A percentile compares a stretch with the other conserved stretches of the same genome.
Evolutionary conservation across 345 rosid genomes (phyloP).

Genomic region (Reutealis trisperma): DNA sequence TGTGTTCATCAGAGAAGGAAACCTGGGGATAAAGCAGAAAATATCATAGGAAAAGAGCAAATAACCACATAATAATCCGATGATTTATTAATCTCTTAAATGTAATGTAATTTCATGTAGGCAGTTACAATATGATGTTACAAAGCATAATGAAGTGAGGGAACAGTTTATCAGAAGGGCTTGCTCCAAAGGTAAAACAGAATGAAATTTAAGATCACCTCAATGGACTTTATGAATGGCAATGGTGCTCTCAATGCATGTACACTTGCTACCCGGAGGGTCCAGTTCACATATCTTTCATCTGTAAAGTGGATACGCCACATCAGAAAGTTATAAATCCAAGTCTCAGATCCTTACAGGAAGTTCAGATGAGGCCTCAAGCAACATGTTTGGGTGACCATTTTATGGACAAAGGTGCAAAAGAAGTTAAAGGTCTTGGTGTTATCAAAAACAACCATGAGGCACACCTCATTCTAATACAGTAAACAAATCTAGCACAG

Average conservation of each 20-base stretch:
- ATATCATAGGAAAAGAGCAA: neutral
- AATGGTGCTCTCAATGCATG: conserved; percentile 70
- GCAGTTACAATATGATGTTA: neutral
- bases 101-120: neutral
- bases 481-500: neutral
- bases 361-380: neutral
- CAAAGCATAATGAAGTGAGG: neutral
- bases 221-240: conserved; percentile 76
- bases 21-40: conserved; percentile 42
- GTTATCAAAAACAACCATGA: neutral
- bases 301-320: conserved; percentile 30
- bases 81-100: neutral
- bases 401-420: neutral
- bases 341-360: neutral
- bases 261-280: conserved; percentile 66
- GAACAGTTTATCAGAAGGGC: neutral
- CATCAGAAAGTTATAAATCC: conserved; percentile 26
- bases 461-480: neutral
- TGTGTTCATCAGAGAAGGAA: conserved; percentile 69
- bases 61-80: neutral
- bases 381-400: neutral
- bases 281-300: conserved; percentile 79
- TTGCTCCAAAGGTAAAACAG: neutral
- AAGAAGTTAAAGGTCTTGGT: neutral
- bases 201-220: conserved; percentile 42